Evolutionary conservation across 2,329 filamentous ascomycete genomes (phyloP).

Genomic region (Zymoseptoria tritici): DNA sequence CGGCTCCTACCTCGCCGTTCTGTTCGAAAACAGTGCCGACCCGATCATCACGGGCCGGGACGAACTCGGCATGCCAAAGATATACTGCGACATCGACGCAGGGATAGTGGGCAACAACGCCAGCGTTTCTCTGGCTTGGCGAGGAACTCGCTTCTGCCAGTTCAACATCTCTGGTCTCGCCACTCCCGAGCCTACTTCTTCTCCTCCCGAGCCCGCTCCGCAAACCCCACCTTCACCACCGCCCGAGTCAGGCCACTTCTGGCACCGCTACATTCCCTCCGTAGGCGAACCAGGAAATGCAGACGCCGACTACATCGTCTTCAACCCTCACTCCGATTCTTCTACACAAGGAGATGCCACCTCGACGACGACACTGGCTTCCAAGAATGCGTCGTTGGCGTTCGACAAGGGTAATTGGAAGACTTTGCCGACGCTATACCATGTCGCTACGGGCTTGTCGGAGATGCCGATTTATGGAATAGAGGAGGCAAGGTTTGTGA

Average conservation of each 20-base stretch:
- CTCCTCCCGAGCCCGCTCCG: constrained; percentile 8
- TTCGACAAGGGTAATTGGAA: constrained; percentile 4
- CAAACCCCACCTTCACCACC: too few species aligned
- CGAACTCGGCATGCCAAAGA: constrained; percentile 55
- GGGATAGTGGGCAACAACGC: constrained; percentile 4
- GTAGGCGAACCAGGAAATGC: constrained; percentile 39
- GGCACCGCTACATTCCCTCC: constrained; percentile 44
- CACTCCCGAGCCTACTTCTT: neutral
- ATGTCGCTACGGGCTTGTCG: constrained; percentile 7
- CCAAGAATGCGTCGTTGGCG: constrained; percentile 2
- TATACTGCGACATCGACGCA: constrained; percentile 25
- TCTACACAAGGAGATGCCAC: neutral
- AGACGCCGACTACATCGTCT: constrained; percentile 20
- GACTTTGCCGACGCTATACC: constrained; percentile 9
- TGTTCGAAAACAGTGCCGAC: constrained; percentile 54
- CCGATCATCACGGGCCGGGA: constrained; percentile 54
- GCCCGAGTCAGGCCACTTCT: constrained; percentile 13
- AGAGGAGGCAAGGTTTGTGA: constrained; percentile 8
- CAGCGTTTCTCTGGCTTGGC: constrained; percentile 12
- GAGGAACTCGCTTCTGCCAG: constrained; percentile 9
- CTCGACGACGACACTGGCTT: constrained; percentile 5
- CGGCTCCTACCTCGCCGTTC: constrained; percentile 50
- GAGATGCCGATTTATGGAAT: constrained; percentile 10
- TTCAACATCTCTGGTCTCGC: constrained; percentile 11
- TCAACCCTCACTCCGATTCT: neutral